These are phyloP conservation scores for Dendrobium huoshanense DNA, from an alignment of 106 monocot species.

Conservation along the genomic window DNA sequence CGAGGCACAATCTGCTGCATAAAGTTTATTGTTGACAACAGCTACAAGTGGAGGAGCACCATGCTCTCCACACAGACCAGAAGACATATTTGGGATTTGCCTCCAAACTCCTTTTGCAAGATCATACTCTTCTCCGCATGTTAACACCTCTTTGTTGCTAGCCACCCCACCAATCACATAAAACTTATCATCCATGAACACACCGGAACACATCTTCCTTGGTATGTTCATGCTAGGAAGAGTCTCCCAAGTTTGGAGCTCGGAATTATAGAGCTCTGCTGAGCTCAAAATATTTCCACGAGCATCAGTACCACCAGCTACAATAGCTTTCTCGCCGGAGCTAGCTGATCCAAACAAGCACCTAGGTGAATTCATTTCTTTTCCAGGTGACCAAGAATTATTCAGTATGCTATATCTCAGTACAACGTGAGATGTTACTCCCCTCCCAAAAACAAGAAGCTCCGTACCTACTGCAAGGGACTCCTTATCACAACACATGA, in stretches of 20 bases:
- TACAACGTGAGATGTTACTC: conserved; percentile 42
- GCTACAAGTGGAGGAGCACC: conserved; percentile 79
- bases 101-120: conserved; percentile 40
- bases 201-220: conserved; percentile 79
- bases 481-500: conserved; percentile 78
- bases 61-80: conserved; percentile 39
- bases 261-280: conserved; percentile 75
- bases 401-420: conserved; percentile 57
- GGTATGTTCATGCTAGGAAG: conserved; percentile 61
- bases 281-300: conserved; percentile 43
- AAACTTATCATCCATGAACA: conserved; percentile 80
- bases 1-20: conserved; percentile 52
- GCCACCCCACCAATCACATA: conserved; percentile 77
- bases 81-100: conserved; percentile 61
- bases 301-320: conserved; percentile 61
- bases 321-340: conserved; percentile 51
- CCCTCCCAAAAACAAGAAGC: conserved; percentile 75
- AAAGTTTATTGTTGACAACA: conserved; percentile 73
- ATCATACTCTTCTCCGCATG: conserved; percentile 82
- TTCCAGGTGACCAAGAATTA: conserved; percentile 52
- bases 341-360: conserved; percentile 88
- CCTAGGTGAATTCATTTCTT: conserved; percentile 52
- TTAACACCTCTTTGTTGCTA: conserved; percentile 30
- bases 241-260: conserved; percentile 46
- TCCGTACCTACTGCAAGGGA: conserved; percentile 87